A percentile compares a stretch with the other conserved stretches of the same genome.
phyloP scores from a whole-genome alignment of 169 alveolate genomes.

The Plasmodium inui region DNA sequence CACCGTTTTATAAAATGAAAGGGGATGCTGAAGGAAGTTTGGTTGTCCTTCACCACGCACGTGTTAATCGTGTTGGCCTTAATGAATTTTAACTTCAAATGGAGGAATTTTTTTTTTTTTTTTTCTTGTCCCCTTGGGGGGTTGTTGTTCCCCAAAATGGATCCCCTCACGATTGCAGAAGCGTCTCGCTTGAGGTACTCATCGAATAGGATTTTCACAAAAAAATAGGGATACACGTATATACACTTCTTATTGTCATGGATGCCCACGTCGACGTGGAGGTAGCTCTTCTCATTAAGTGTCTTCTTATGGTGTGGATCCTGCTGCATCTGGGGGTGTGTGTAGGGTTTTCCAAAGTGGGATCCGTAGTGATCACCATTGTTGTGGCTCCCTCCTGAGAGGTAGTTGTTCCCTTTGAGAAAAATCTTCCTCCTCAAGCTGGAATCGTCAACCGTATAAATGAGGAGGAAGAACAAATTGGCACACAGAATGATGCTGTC shows the following conservation, averaged over 20 bases:
- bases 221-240: constrained; percentile 14
- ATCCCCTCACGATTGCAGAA: not conserved
- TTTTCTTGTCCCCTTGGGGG: not conserved
- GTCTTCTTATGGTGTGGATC: not conserved
- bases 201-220: not conserved
- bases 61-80: constrained; percentile 4
- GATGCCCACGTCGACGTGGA: constrained; percentile 7
- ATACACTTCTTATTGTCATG: constrained; percentile 29
- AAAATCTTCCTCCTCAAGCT: constrained; percentile 4
- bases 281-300: constrained; percentile 19
- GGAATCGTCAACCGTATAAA: not conserved
- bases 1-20: constrained; percentile 31
- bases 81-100: constrained; percentile 14
- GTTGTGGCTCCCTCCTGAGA: not conserved
- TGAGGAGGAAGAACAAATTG: constrained; percentile 18
- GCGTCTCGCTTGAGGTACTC: not conserved
- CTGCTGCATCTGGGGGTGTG: not conserved
- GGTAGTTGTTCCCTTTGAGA: not conserved
- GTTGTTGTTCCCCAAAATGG: not conserved
- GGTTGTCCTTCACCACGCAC: constrained; percentile 1
- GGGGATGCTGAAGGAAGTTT: constrained; percentile 27
- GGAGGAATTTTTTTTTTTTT: not conserved
- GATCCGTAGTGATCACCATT: not conserved
- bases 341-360: not conserved
- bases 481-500: not conserved